Evolutionary conservation across 2,329 filamentous ascomycete genomes (phyloP).

Genomic region (Paecilomyces niveus): DNA sequence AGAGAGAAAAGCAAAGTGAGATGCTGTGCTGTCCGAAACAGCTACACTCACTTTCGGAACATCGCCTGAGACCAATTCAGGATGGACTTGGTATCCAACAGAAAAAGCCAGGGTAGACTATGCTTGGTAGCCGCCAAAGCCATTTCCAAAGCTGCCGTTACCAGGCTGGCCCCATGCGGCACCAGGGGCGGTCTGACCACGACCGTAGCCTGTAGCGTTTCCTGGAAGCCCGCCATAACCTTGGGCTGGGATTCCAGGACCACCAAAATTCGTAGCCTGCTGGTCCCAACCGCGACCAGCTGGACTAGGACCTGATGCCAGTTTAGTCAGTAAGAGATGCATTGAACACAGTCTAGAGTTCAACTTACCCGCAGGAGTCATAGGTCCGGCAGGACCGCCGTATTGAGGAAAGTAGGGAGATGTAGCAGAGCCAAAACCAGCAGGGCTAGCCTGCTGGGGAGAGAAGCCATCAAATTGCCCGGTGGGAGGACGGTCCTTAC

Average conservation of each 20-base stretch:
- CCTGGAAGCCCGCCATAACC: slow-evolving; percentile 58
- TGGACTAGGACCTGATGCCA: slow-evolving; percentile 43
- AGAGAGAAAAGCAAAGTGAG: slow-evolving; percentile 6
- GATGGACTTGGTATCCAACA: neutral
- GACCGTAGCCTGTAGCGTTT: slow-evolving; percentile 78
- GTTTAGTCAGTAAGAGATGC: slow-evolving; percentile 35
- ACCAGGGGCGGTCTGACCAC: slow-evolving; percentile 54
- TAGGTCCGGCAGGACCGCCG: slow-evolving; percentile 59
- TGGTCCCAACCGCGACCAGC: slow-evolving; percentile 53
- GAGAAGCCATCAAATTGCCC: slow-evolving; percentile 76
- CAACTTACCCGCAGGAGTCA: slow-evolving; percentile 51
- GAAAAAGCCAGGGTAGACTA: slow-evolving; percentile 25
- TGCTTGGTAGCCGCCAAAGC: slow-evolving; percentile 55
- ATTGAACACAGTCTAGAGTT: neutral
- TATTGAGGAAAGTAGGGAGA: slow-evolving; percentile 92
- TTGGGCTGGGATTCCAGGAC: slow-evolving; percentile 37
- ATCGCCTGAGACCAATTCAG: neutral
- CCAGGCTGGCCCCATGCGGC: slow-evolving; percentile 48
- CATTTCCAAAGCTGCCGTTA: slow-evolving; percentile 45
- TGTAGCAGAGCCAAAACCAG: slow-evolving; percentile 63
- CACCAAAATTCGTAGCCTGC: slow-evolving; percentile 45
- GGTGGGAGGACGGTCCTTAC: slow-evolving; percentile 93
- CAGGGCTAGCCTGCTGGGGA: slow-evolving; percentile 67
- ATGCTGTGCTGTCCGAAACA: slow-evolving; percentile 10
- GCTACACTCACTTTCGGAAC: neutral